Evolutionary conservation across 805 yeast genomes (phyloP), one percentile per base, ranked within the genome.

Genomic region (Dipodascopsis tothii): DNA sequence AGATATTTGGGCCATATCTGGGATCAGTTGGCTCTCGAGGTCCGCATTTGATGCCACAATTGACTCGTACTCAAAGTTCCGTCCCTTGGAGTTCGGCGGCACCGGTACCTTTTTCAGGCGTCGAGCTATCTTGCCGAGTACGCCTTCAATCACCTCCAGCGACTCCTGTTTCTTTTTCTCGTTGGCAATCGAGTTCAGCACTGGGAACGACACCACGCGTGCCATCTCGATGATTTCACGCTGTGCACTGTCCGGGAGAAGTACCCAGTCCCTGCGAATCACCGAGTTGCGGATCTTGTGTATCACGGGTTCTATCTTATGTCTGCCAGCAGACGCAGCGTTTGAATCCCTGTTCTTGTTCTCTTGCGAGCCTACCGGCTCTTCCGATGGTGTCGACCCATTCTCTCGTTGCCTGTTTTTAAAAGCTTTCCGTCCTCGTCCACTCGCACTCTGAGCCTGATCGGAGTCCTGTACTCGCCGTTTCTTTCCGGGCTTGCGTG

Each of bases 61-160:
- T n/a, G 27, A 40, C 37, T 48, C 52, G 27, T 42, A 48, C 33
- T 43, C 40, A 21, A 48, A 48, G 18, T 35, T 47, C 19, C 44
- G 28, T 33, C 41, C 52, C 20, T 45, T 41, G 6, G 50, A 41
- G 11, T 18, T 22, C 19, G 44, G 39, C 27, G 52, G 52, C 4
- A 45, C 47, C 3, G 52, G 52, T 21, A 49, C 33, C 27, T 45
- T 33, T 3, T 33, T 21, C 6, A 49, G 45, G 18, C 40, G 23
- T 14, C 40, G 28, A 21, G 35, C 44, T 23, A 45, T n/a, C 49
- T 21, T 41, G 19, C 16, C n/a, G 3, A 46, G 18, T 5, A 44
- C 45, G n/a, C 25, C 32, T 3, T 20, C 21, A 2, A 49, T 17
- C 11, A 49, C 34, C 19, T 33, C 43, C 30, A 43, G 51, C 5